Evolutionary conservation across 176 grass and related monocot genomes (phyloP).

Genomic region (Hsuehochloa calcarea): DNA sequence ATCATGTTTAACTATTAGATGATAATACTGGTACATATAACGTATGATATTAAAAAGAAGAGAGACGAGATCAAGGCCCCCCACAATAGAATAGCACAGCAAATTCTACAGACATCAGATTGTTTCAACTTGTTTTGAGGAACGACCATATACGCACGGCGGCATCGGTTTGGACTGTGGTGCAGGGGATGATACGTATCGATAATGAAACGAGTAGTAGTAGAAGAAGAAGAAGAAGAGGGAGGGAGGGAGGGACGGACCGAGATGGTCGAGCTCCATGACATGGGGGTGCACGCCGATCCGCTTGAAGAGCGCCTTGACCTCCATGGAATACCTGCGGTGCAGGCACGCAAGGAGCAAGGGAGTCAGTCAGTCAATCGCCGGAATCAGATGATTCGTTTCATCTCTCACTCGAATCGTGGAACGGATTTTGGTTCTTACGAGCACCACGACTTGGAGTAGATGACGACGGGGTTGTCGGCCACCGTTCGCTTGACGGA

Average conservation of each 20-base stretch:
- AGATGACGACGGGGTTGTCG: conserved; percentile 79
- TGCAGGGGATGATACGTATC: background rate
- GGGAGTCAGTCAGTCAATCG: background rate
- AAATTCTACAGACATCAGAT: background rate
- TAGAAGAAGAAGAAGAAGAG: background rate
- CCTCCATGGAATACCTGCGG: conserved; percentile 79
- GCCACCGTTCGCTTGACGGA: conserved; percentile 64
- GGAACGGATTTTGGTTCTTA: conserved; percentile 37
- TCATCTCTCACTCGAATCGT: background rate
- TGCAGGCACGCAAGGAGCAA: background rate
- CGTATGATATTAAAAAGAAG: background rate
- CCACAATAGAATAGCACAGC: background rate
- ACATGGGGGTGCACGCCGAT: conserved; percentile 66
- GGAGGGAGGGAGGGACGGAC: conserved; percentile 19
- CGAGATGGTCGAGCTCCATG: conserved; percentile 85
- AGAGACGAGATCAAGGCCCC: background rate
- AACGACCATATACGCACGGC: background rate
- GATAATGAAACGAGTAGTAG: background rate
- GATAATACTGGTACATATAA: background rate
- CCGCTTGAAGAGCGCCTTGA: conserved; percentile 86
- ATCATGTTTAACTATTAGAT: background rate
- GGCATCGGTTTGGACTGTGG: background rate
- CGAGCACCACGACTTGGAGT: conserved; percentile 97
- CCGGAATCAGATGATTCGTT: background rate
- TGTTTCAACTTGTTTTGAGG: background rate